Percentiles rank a stretch among this genome's conserved stretches.
Conservation (phyloP, 352 stramenopile genomes). For the Globisporangium takayamanum region DNA sequence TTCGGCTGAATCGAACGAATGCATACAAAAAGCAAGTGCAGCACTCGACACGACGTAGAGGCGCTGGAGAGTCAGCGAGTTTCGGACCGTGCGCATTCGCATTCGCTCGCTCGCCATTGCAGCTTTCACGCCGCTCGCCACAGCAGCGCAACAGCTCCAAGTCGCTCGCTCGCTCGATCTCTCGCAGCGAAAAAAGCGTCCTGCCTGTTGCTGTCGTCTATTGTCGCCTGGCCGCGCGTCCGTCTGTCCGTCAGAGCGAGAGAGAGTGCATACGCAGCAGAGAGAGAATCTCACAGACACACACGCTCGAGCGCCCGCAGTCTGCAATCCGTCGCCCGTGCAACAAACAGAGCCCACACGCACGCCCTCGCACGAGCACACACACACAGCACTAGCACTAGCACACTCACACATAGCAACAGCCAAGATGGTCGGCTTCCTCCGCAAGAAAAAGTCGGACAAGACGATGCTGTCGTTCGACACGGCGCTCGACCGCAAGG, state of each 20-base stretch:
- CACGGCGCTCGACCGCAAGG: constrained; percentile 78
- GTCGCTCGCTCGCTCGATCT: too few relatives aligned
- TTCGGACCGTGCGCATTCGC: too few relatives aligned
- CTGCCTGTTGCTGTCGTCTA: neutral
- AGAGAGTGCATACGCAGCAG: neutral
- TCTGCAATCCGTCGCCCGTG: constrained; percentile 2
- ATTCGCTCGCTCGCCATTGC: neutral
- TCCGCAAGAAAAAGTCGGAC: constrained; percentile 84
- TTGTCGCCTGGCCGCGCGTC: neutral
- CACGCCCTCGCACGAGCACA: neutral
- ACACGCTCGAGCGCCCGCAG: neutral
- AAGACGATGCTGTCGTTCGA: constrained; percentile 58
- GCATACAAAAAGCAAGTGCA: neutral
- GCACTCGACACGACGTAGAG: neutral
- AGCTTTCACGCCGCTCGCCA: constrained; percentile 1
- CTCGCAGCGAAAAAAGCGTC: neutral
- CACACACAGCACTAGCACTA: constrained; percentile 1
- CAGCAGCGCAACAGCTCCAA: neutral
- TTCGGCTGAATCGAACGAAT: too few relatives aligned
- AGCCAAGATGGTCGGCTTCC: constrained; percentile 59
- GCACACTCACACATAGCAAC: constrained; percentile 5
- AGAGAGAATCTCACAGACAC: neutral
- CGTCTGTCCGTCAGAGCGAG: neutral
- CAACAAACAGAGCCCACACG: neutral
- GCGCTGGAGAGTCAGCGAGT: neutral